Percentiles rank a stretch among this genome's conserved stretches.
Evolutionary conservation across 352 stramenopile species (phyloP).

Genomic region (Pythium rishiriense): DNA sequence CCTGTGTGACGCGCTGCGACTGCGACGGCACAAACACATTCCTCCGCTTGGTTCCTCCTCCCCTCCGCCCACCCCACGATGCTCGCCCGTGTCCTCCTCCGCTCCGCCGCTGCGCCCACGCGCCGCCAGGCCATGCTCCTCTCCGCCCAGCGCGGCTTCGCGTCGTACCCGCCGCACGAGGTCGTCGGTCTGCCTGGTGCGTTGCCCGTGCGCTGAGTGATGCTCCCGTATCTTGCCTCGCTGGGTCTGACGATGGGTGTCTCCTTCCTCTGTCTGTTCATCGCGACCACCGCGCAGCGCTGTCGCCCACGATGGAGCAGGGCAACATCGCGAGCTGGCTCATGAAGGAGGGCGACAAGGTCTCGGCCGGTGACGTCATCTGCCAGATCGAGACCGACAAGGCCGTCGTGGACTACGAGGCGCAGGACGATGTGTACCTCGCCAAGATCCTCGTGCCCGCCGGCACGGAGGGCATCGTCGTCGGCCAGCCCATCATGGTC

Average conservation of each 20-base stretch:
- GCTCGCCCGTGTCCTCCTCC: conserved; percentile 63
- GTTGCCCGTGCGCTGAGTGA: neutral
- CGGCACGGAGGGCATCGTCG: conserved; percentile 87
- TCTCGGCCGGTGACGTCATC: conserved; percentile 93
- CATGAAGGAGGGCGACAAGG: conserved; percentile 91
- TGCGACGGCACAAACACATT: conserved; percentile 23
- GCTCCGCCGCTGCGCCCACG: conserved; percentile 33
- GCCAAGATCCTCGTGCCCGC: conserved; percentile 95
- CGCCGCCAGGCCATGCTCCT: conserved; percentile 39
- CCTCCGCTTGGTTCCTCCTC: neutral
- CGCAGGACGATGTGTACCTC: conserved; percentile 96
- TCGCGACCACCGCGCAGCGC: conserved; percentile 39
- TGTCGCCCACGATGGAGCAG: conserved; percentile 98
- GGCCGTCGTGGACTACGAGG: conserved; percentile 98
- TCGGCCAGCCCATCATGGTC: conserved; percentile 96
- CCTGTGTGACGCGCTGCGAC: neutral
- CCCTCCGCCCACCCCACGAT: conserved; percentile 29
- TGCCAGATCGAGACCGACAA: conserved; percentile 99
- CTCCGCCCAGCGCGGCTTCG: conserved; percentile 43
- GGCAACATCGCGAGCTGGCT: conserved; percentile 96
- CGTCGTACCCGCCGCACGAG: conserved; percentile 78
- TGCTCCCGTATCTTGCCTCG: neutral
- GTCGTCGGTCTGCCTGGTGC: conserved; percentile 77
- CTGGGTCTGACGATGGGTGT: neutral
- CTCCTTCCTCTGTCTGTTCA: neutral